Base-by-base conservation (phyloP, 2,329 filamentous ascomycete genomes). In the Lizonia empirigonia region DNA sequence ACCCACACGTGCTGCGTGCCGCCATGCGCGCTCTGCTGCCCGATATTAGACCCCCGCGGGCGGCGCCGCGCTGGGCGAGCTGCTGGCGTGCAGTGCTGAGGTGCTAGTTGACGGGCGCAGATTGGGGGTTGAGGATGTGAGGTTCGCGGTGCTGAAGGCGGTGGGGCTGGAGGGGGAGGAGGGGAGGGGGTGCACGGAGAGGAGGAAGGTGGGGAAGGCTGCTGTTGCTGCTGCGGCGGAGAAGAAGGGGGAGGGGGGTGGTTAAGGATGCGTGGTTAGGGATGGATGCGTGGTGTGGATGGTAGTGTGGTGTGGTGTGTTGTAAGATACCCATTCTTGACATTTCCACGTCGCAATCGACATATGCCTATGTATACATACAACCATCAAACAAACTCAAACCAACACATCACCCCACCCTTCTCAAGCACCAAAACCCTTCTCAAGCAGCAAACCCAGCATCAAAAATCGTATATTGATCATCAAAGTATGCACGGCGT, bases 131-230 rank as follows among this genome's bases (percentile, higher is more conserved):
- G 80, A 84, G 68, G 79, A 83, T 50, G 68, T 90, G 8, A 74
- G 85, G 44, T 87, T 83, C 80, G 83, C 85, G 2, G 81, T 89
- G 44, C 64, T 90, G 53, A 78, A 79, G 56, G 86, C 86, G 32
- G 82, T 50, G 9, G 63, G 62, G 6, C 10, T 66, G 33, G 58
- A 65, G 15, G 51, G 45, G 0, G 41, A 49, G 30, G 50, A 45
- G 36, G 36, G 35, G 30, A 52, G 44, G 32, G 49, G 49, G 1
- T 52, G 42, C 3, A 52, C 49, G 0, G 49, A 34, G 33, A 52
- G 49, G 5, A 49, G 37, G 45, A 48, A 53, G 44, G 35, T 41
- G 13, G 45, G 30, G 40, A 49, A 44, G 12, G 33, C 23, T 19
- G 37, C 10, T 6, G 16, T 19, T 8, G 37, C 13, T 12, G 38